A percentile compares a stretch with the other conserved stretches of the same genome.
phyloP scores from a whole-genome alignment of 2,329 filamentous ascomycete genomes.

The Pseudopithomyces maydicus region DNA sequence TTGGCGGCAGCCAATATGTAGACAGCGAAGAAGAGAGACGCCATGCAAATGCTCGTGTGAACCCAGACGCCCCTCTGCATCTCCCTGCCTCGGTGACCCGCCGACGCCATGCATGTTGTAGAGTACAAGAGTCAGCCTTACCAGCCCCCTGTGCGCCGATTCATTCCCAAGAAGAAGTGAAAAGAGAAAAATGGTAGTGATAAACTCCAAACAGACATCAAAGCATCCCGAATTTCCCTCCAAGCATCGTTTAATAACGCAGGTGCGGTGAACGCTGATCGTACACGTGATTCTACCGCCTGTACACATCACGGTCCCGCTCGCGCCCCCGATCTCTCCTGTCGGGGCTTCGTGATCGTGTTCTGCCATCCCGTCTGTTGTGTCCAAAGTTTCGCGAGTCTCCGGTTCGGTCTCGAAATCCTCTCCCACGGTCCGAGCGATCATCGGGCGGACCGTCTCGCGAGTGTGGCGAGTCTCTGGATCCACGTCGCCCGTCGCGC shows the following conservation, averaged over 20 bases:
- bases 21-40: conserved; percentile 1
- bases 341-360: conserved; percentile 43
- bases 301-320: conserved; percentile 36
- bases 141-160: conserved; percentile 2
- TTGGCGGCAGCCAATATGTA: neutral
- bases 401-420: conserved; percentile 28
- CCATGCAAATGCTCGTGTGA: conserved; percentile 11
- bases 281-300: conserved; percentile 11
- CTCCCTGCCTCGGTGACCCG: neutral
- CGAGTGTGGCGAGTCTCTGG: conserved; percentile 41
- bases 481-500: conserved; percentile 33
- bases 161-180: neutral
- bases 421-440: conserved; percentile 32
- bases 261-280: neutral
- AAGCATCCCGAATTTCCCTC: neutral
- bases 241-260: neutral
- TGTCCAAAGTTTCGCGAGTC: conserved; percentile 31
- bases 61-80: conserved; percentile 6
- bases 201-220: neutral
- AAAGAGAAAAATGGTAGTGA: no score
- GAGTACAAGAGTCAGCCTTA: conserved; percentile 4
- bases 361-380: conserved; percentile 37
- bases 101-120: conserved; percentile 12
- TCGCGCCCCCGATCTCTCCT: conserved; percentile 32
- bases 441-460: conserved; percentile 37